Conservation (phyloP, 148 eudicot genomes). For the Suaeda aralocaspica region DNA sequence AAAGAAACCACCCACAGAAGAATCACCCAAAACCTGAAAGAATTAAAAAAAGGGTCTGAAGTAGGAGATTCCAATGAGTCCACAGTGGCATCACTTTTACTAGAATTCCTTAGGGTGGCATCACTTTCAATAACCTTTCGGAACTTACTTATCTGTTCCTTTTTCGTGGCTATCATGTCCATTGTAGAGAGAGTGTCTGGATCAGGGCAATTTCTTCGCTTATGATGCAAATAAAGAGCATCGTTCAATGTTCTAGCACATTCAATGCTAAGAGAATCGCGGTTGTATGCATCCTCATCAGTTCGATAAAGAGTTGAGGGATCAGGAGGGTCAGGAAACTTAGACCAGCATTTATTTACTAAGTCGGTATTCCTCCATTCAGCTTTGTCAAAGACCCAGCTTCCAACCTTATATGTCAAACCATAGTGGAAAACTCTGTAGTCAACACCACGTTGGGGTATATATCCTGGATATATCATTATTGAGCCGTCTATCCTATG, state of each 20-base stretch:
- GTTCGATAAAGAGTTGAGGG: constrained; percentile 43
- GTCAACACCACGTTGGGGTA: constrained; percentile 49
- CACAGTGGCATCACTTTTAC: constrained; percentile 24
- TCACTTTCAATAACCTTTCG: constrained; percentile 32
- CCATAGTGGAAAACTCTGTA: constrained; percentile 92
- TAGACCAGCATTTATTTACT: constrained; percentile 79
- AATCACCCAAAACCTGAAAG: constrained; percentile 60
- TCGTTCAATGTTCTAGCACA: constrained; percentile 63
- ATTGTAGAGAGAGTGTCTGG: constrained; percentile 28
- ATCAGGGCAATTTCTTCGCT: constrained; percentile 52
- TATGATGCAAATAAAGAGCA: constrained; percentile 63
- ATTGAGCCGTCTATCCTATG: constrained; percentile 61
- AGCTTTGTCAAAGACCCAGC: constrained; percentile 96
- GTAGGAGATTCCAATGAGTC: constrained; percentile 31
- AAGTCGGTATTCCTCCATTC: constrained; percentile 64
- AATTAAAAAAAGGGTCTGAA: constrained; percentile 33
- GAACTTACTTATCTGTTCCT: constrained; percentile 33
- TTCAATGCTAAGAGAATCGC: constrained; percentile 83
- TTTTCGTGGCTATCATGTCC: constrained; percentile 17
- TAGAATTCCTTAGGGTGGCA: constrained; percentile 11
- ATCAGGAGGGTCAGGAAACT: constrained; percentile 91
- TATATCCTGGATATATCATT: constrained; percentile 82
- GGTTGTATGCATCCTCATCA: constrained; percentile 40
- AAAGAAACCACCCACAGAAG: constrained; percentile 56
- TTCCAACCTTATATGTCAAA: constrained; percentile 56